Conservation (phyloP, 805 yeast species). For the Candida berthetii region DNA sequence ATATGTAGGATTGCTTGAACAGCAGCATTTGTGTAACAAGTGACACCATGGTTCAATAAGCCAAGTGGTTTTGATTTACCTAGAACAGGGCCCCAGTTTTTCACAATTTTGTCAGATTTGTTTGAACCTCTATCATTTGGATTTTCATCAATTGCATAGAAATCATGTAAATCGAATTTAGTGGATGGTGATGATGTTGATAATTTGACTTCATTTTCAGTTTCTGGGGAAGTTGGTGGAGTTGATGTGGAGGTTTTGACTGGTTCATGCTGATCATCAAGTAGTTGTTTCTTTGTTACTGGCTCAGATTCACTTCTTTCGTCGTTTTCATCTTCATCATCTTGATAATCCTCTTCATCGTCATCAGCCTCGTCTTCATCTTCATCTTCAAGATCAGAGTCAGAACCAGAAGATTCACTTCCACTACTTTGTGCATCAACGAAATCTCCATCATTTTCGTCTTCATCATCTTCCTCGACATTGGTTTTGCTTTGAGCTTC, state of each 20-base stretch:
- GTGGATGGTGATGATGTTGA: no score
- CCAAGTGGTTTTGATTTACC: constrained; percentile 53
- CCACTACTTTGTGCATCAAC: constrained; percentile 4
- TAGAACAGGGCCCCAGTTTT: constrained; percentile 62
- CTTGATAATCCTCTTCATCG: constrained; percentile 5
- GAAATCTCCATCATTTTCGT: constrained; percentile 11
- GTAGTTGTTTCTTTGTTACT: constrained; percentile 18
- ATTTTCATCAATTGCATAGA: constrained; percentile 54
- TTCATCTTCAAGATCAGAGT: constrained; percentile 11
- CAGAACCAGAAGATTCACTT: constrained; percentile 1
- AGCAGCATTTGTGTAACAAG: constrained; percentile 95
- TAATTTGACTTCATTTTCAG: constrained; percentile 22
- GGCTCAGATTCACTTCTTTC: constrained; percentile 9
- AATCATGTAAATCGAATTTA: constrained; percentile 49
- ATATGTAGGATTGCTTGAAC: constrained; percentile 86
- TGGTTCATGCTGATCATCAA: constrained; percentile 11
- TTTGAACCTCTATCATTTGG: constrained; percentile 60
- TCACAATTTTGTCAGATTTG: constrained; percentile 49
- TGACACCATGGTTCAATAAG: constrained; percentile 84
- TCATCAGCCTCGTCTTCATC: constrained; percentile 8
- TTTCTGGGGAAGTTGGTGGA: constrained; percentile 27
- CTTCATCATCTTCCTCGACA: constrained; percentile 12
- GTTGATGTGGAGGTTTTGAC: constrained; percentile 7
- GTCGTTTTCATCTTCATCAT: constrained; percentile 7
- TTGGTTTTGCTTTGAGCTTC: no score